Evolutionary conservation across 2,329 filamentous ascomycete species (phyloP).

Genomic region (Aspergillus alliaceus): DNA sequence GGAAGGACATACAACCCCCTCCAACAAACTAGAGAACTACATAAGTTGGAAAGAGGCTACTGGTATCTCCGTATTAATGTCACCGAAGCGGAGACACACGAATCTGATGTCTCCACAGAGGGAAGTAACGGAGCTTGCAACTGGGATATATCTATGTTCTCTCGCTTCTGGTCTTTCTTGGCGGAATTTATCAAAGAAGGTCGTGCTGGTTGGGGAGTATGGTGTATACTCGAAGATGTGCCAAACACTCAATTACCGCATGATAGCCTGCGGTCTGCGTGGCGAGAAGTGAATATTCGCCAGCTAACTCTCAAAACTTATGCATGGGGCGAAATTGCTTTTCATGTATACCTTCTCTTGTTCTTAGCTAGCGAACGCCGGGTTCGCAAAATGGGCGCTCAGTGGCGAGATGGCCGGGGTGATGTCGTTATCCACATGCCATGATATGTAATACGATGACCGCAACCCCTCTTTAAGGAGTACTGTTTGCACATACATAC

Average conservation of each 20-base stretch:
- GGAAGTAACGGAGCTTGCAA: background rate
- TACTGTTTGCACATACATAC: background rate
- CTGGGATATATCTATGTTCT: conserved; percentile 38
- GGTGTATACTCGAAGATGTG: conserved; percentile 37
- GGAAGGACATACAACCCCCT: conserved; percentile 55
- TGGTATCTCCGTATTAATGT: conserved; percentile 70
- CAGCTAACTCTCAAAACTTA: conserved; percentile 61
- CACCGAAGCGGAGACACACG: conserved; percentile 16
- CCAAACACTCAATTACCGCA: conserved; percentile 43
- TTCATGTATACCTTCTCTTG: conserved; percentile 72
- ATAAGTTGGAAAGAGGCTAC: conserved; percentile 70
- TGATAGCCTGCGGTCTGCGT: background rate
- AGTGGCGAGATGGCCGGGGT: conserved; percentile 68
- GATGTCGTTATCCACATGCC: conserved; percentile 55
- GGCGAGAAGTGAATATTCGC: background rate
- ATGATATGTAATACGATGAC: conserved; percentile 9
- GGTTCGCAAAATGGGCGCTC: conserved; percentile 57
- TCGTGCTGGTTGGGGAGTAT: conserved; percentile 48
- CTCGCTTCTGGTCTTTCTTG: conserved; percentile 45
- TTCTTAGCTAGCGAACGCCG: conserved; percentile 69
- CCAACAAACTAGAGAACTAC: conserved; percentile 50
- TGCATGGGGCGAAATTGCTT: conserved; percentile 73
- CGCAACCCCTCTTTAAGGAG: background rate
- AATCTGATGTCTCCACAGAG: background rate
- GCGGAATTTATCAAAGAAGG: conserved; percentile 39